Conservation (phyloP, 1,284 basidiomycete species). For the Earliella scabrosa region DNA sequence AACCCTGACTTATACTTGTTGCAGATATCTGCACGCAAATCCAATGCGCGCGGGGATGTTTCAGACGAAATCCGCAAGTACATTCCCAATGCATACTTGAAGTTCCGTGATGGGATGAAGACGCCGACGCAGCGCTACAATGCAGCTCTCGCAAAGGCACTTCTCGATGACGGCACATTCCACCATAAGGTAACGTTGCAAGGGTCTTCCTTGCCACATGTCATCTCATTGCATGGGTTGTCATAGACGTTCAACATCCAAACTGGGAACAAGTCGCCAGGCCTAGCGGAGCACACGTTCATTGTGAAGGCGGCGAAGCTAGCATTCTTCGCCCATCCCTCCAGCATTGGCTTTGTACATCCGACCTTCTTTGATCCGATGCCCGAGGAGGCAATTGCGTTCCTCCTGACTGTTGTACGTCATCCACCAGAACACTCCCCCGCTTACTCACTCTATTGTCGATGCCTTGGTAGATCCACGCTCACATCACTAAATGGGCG, state of each 20-base stretch:
- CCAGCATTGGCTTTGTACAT: background rate
- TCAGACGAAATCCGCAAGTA: background rate
- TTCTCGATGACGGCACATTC: background rate
- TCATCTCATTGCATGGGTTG: background rate
- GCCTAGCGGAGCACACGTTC: background rate
- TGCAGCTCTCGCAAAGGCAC: background rate
- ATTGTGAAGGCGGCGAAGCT: background rate
- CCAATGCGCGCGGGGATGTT: background rate
- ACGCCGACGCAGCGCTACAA: background rate
- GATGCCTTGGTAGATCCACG: background rate
- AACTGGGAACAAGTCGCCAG: background rate
- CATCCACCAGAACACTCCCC: background rate
- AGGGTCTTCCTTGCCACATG: background rate
- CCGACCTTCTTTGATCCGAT: conserved; percentile 1
- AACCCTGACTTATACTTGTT: background rate
- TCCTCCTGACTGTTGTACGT: conserved; percentile 6
- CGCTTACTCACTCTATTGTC: background rate
- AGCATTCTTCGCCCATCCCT: background rate
- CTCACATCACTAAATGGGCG: background rate
- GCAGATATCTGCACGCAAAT: conserved; percentile 3
- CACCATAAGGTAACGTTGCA: conserved; percentile 15
- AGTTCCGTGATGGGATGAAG: background rate
- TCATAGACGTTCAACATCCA: background rate
- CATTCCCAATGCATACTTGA: background rate
- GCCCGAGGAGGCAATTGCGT: background rate